phyloP scores from a whole-genome alignment of 148 eudicot species.

The Tetragonia tetragonoides region DNA sequence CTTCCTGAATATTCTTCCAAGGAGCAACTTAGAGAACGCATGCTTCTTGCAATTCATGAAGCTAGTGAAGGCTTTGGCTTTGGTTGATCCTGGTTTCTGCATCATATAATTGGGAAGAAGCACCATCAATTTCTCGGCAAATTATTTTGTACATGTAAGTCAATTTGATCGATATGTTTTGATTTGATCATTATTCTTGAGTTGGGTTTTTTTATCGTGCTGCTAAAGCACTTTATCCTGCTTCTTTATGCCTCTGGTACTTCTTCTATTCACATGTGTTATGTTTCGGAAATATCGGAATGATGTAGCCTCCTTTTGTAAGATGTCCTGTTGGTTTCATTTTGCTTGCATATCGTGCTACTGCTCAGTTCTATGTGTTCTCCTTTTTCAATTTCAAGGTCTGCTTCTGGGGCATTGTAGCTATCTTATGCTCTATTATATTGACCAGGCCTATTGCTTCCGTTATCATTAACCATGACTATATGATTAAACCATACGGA shows the following conservation, averaged over 20 bases:
- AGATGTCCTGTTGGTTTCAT: too few relatives aligned
- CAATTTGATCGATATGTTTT: not conserved
- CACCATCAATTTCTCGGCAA: constrained; percentile 8
- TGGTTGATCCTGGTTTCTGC: constrained; percentile 46
- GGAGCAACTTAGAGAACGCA: constrained; percentile 89
- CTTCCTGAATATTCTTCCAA: constrained; percentile 94
- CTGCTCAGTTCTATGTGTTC: too few relatives aligned
- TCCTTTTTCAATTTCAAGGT: too few relatives aligned
- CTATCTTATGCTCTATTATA: not conserved
- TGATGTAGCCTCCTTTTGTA: too few relatives aligned
- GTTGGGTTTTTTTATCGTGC: not conserved
- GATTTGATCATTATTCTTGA: not conserved
- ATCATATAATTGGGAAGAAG: not conserved
- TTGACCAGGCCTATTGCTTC: not conserved
- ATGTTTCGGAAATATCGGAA: too few relatives aligned
- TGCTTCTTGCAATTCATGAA: constrained; percentile 97
- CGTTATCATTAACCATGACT: not conserved
- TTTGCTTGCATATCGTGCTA: too few relatives aligned
- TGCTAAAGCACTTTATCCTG: not conserved
- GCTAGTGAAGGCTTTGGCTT: constrained; percentile 99
- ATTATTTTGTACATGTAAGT: constrained; percentile 32
- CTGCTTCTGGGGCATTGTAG: not conserved
- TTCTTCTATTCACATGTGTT: too few relatives aligned
- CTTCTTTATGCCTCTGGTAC: not conserved
- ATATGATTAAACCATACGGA: not conserved